Evolutionary conservation across 805 yeast genomes (phyloP), one percentile per base, ranked within the genome.

Genomic region (Nakazawaea wickerhamii): DNA sequence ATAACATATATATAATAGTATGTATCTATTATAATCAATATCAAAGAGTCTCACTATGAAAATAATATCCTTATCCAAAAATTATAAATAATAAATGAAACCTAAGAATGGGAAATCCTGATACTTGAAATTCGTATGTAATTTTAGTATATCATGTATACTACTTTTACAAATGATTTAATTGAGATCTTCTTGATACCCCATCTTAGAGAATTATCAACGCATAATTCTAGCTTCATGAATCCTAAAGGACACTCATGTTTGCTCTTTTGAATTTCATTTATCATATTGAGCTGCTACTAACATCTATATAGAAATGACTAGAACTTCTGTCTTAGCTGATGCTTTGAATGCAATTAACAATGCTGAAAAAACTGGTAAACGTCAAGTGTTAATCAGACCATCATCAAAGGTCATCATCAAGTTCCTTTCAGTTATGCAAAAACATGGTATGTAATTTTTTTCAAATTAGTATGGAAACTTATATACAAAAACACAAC

Each of bases 281-380:
- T 50, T 47, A 45, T 56, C 40, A 19, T 22, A 58, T 60, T 53
- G 44, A 30, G 21, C 26, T 36, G 33, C 30, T 17, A 23, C 26
- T 31, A 36, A 31, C 13, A 18, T 20, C 14, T n/a, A 17, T 53
- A 55, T 41, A 9, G 25, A 65, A 71, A 89, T 91, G 98, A 88
- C 97, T 72, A 90, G 97, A 79, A 81, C 96, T 60, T 90, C 98
- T 64, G 97, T 84, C 72, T 85, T 90, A 71, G 96, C 96, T 68
- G 98, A 90, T 79, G 97, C 97, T 69, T 84, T 90, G 67, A 91
- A 91, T 76, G 84, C 96, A 64, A 90, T 90, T 75, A 89, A 90
- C 91, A 90, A 91, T 74, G 98, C 98, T 75, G 97, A 91, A 78
- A 91, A 89, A 75, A 83, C 96, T 72, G 98, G 98, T 75, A 91